Evolutionary conservation across 2,329 filamentous ascomycete genomes (phyloP), one percentile per base, ranked within the genome.

Genomic region (Cryphonectria parasitica): DNA sequence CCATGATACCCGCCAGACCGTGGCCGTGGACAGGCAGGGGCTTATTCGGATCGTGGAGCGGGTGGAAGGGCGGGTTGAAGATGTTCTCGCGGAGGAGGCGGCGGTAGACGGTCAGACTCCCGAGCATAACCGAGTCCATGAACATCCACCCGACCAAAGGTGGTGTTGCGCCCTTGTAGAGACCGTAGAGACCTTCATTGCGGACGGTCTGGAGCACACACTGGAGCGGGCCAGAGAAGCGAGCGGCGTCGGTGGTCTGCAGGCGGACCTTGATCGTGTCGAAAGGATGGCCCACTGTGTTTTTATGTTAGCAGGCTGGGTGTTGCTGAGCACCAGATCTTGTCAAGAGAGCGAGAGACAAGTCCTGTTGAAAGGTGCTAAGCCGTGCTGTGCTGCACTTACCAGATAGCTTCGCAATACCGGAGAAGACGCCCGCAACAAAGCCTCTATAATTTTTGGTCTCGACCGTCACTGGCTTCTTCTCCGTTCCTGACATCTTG

Each of bases 141-240:
- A 97, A 93, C 92, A 98, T 97, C 96, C 96, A 98, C 76, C 96
- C 96, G 66, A 98, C 89, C 64, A 98, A 85, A 67, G 96, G 96
- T 69, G 95, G 95, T 39, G 92, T 93, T 15, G 94, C 94, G 76
- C 95, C 95, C 83, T 98, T 99, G 87, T 98, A 99, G 58, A 99
- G 85, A 3, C 94, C 96, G 66, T 86, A 82, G 63, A 97, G 82
- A 64, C 95, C 95, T 81, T 99, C 96, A 78, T 94, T 92, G 72
- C 91, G 89, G 39, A 98, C 74, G 13, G 96, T 99, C 79, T 95
- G 91, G 69, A 92, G 80, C 13, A 97, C 83, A 78, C 96, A 98
- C 80, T 97, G 91, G 43, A 97, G 80, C 0, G 96, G 95, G 0
- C 96, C 96, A 74, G 86, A 86, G 85, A 99, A 99, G 75, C 92